Evolutionary conservation across 768 basidiomycete species (phyloP), one percentile per base, ranked within the genome.

Genomic region (Scleroderma bovista): DNA sequence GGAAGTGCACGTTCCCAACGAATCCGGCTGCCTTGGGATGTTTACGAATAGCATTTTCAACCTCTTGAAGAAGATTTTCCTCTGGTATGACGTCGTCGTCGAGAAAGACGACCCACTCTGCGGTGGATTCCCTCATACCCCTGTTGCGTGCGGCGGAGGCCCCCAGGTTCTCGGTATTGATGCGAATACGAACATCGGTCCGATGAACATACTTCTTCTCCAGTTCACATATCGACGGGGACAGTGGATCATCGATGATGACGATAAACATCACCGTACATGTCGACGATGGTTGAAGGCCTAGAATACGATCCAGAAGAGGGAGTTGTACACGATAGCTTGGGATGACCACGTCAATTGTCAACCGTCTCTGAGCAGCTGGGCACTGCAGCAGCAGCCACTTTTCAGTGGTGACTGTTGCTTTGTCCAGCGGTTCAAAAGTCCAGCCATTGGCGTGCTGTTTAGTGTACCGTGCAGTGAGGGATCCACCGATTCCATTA

Each of bases 41-140:
- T 1, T 59, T 57, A 19, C 75, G 74, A 34, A 82, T 81, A 22
- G 53, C 61, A 42, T 67, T 70, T 63, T 80, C 79, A 1, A 72
- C 69, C 46, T 77, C 66, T 26, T 71, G 34, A 10, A 82, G 66
- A 15, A 83, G 56, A 56, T 78, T 62, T 7, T 57, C 47, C 20
- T 59, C 53, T 1, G 78, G 79, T 5, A 61, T 56, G 19, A 82
- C 64, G 44, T 83, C 81, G 52, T 83, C 82, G 54, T 83, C 80
- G n/a, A 84, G 67, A 61, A 83, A 84, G 17, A 74, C 59, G 1
- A 75, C 67, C 79, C 77, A 82, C 26, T 82, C 77, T 1, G 78
- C 79, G 0, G 80, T 65, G 15, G 78, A 78, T 60, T 81, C 79
- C 36, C 60, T 59, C 53, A 82, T 64, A 9, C 80, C 79, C 44